Conservation (phyloP, 306 rosid genomes). For the Acacia acuminata region DNA sequence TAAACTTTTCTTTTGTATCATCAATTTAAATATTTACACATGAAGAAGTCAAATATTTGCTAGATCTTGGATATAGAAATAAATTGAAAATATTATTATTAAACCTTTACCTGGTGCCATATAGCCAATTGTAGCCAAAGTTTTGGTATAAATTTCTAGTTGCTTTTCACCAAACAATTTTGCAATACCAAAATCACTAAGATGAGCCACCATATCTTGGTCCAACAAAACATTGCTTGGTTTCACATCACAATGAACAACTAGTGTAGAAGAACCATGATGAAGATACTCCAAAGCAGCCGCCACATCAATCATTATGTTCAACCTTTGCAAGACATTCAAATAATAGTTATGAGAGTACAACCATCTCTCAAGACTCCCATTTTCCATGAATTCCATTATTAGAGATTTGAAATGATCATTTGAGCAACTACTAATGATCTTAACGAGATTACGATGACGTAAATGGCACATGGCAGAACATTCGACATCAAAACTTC, state of each 20-base stretch:
- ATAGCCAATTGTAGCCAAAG: not conserved
- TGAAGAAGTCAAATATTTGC: too few species aligned
- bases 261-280: not conserved
- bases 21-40: too few species aligned
- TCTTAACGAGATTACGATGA: not conserved
- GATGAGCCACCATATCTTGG: not conserved
- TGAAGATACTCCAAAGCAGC: not conserved
- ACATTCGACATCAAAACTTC: not conserved
- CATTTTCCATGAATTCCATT: not conserved
- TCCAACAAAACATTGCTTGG: not conserved
- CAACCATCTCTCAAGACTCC: not conserved
- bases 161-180: slow-evolving; percentile 17
- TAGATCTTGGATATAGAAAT: too few species aligned
- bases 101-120: not conserved
- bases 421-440: not conserved
- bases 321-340: not conserved
- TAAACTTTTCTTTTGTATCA: too few species aligned
- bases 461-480: not conserved
- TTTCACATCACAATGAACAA: not conserved
- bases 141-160: not conserved
- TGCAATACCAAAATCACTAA: not conserved
- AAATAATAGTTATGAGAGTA: not conserved
- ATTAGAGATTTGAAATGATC: too few species aligned
- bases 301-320: not conserved
- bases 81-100: not conserved